A percentile compares a stretch with the other conserved stretches of the same genome.
These are phyloP conservation scores for Zanthoxylum bungeanum DNA, from an alignment of 345 rosid species.

Conservation along the genomic window DNA sequence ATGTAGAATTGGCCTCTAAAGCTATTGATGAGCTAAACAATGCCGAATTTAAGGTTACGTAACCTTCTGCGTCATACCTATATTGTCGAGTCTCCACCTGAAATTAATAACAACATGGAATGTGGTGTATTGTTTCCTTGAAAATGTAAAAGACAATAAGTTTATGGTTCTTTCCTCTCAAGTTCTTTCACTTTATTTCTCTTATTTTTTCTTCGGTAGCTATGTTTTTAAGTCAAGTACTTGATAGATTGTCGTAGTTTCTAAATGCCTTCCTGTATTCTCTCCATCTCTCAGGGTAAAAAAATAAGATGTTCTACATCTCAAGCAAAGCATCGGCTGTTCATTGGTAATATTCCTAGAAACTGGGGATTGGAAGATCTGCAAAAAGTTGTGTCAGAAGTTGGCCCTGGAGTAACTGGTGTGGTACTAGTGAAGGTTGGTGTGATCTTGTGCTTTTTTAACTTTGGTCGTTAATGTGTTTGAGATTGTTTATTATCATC, in stretches of 20 bases:
- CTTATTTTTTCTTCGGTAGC: neutral
- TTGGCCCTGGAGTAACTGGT: constrained; percentile 64
- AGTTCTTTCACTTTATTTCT: neutral
- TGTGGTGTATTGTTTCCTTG: neutral
- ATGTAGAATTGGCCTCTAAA: constrained; percentile 53
- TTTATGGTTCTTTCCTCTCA: neutral
- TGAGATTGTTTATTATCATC: neutral
- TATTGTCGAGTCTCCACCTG: neutral
- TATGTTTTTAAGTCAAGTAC: neutral
- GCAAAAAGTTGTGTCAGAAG: constrained; percentile 43
- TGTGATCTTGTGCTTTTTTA: neutral
- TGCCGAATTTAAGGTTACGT: constrained; percentile 55
- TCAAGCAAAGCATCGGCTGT: constrained; percentile 55
- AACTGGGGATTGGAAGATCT: constrained; percentile 57
- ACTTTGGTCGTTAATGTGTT: neutral
- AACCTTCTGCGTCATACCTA: neutral
- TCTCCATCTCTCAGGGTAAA: constrained; percentile 45
- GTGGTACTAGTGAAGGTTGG: constrained; percentile 65
- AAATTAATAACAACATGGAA: neutral
- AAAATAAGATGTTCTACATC: constrained; percentile 59
- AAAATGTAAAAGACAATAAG: neutral
- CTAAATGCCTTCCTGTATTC: neutral
- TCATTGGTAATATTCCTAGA: constrained; percentile 69
- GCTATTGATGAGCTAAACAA: constrained; percentile 59
- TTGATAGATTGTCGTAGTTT: constrained; percentile 5